These are phyloP conservation scores for Phytophthora rubi DNA, from an alignment of 352 stramenopile genomes.

Conservation along the genomic window DNA sequence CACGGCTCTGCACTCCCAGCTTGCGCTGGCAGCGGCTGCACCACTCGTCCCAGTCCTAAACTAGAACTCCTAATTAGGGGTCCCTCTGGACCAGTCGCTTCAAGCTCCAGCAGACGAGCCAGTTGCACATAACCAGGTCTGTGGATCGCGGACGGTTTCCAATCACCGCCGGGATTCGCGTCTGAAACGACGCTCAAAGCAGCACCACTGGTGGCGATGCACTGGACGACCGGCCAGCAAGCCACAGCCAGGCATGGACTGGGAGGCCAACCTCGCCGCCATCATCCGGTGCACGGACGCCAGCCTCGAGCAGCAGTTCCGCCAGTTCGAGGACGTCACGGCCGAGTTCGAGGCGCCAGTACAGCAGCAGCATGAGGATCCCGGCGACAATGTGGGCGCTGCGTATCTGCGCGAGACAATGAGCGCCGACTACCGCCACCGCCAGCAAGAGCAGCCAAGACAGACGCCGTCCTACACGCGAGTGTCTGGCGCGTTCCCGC, in stretches of 20 bases:
- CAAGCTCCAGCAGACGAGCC: neutral
- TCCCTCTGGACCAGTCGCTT: slow-evolving; percentile 11
- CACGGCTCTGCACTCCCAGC: slow-evolving; percentile 13
- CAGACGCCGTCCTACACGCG: slow-evolving; percentile 30
- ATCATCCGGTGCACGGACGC: slow-evolving; percentile 87
- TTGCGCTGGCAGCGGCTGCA: neutral
- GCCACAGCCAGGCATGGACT: slow-evolving; percentile 50
- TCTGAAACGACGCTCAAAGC: slow-evolving; percentile 33
- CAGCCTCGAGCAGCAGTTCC: slow-evolving; percentile 80
- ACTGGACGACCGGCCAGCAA: neutral
- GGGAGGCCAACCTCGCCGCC: slow-evolving; percentile 76
- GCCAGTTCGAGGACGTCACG: slow-evolving; percentile 59
- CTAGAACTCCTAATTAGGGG: neutral
- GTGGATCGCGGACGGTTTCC: neutral
- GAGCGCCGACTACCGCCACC: slow-evolving; percentile 28
- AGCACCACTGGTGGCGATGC: neutral
- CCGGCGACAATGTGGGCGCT: slow-evolving; percentile 36
- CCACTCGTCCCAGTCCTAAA: slow-evolving; percentile 1
- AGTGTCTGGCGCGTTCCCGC: slow-evolving; percentile 29
- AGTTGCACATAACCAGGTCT: slow-evolving; percentile 12
- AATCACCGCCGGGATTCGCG: slow-evolving; percentile 24
- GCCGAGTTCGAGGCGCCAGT: slow-evolving; percentile 21
- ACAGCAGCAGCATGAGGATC: neutral
- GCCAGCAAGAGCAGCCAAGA: slow-evolving; percentile 9
- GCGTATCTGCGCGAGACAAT: slow-evolving; percentile 51